Percentiles rank a stretch among this genome's conserved stretches.
phyloP scores from a whole-genome alignment of 441 rosid genomes.

The Metrosideros polymorpha region DNA sequence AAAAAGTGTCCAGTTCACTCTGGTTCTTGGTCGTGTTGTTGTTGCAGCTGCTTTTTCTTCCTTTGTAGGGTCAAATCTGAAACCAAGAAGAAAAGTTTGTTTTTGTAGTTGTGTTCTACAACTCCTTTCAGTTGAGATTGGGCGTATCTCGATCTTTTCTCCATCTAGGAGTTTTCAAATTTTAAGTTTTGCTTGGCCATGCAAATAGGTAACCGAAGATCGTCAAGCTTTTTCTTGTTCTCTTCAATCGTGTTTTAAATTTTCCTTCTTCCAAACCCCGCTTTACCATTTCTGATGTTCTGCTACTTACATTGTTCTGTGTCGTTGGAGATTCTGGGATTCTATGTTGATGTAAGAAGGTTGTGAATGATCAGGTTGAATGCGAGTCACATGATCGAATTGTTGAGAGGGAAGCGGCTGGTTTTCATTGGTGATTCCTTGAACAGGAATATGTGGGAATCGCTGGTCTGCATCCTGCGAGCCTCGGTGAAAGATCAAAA shows the following conservation, averaged over 20 bases:
- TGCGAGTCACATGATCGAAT: conserved; percentile 47
- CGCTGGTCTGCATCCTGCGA: conserved; percentile 74
- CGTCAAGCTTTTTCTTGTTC: background rate
- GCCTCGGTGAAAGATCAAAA: conserved; percentile 43
- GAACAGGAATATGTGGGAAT: conserved; percentile 98
- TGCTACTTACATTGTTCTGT: background rate
- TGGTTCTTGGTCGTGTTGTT: background rate
- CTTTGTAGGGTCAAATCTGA: background rate
- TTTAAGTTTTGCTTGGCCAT: background rate
- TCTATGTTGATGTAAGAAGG: background rate
- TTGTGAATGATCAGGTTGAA: conserved; percentile 35
- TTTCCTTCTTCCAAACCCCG: background rate
- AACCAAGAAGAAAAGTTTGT: background rate
- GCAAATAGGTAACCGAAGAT: background rate
- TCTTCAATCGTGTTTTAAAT: too few species aligned
- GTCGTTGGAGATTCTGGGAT: background rate
- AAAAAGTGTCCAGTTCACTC: background rate
- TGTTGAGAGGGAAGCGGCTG: conserved; percentile 76
- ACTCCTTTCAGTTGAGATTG: background rate
- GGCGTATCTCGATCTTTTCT: background rate
- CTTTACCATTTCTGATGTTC: background rate
- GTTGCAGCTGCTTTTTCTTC: background rate
- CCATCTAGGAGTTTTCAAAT: background rate
- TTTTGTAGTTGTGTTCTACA: background rate
- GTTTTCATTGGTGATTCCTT: conserved; percentile 87